Evolutionary conservation across 2,329 filamentous ascomycete species (phyloP).

Genomic region (Fusarium domesticum): DNA sequence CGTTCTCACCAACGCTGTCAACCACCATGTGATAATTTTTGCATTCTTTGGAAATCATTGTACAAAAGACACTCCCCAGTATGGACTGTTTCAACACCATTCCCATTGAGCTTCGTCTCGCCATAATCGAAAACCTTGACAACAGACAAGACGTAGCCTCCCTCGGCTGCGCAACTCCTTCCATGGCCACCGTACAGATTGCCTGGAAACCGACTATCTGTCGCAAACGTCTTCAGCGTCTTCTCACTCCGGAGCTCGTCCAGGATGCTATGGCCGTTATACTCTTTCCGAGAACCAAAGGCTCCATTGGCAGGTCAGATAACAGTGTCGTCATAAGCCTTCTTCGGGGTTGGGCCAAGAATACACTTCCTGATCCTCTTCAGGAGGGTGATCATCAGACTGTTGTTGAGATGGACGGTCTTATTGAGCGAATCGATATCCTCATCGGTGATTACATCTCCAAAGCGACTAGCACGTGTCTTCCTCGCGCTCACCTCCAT

Average conservation of each 20-base stretch:
- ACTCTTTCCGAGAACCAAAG: not conserved
- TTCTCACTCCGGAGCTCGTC: not conserved
- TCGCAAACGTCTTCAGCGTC: no score
- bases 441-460: constrained; percentile 9
- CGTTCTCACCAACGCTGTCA: no score
- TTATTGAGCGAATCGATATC: not conserved
- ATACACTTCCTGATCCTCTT: constrained; percentile 1
- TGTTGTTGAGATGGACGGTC: not conserved
- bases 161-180: no score
- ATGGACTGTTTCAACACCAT: no score
- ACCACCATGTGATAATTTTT: no score
- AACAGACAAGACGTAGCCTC: no score
- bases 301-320: not conserved
- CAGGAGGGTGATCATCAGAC: not conserved
- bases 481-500: not conserved
- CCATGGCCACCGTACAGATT: no score
- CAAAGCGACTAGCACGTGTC: constrained; percentile 5
- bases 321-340: not conserved
- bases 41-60: no score
- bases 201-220: no score
- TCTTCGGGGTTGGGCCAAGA: not conserved
- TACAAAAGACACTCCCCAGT: no score
- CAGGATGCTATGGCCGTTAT: constrained; percentile 7
- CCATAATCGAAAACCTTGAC: no score
- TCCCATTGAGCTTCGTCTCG: no score